phyloP scores from a whole-genome alignment of 2,329 filamentous ascomycete species.

The Neocatenulostroma microsporum region DNA sequence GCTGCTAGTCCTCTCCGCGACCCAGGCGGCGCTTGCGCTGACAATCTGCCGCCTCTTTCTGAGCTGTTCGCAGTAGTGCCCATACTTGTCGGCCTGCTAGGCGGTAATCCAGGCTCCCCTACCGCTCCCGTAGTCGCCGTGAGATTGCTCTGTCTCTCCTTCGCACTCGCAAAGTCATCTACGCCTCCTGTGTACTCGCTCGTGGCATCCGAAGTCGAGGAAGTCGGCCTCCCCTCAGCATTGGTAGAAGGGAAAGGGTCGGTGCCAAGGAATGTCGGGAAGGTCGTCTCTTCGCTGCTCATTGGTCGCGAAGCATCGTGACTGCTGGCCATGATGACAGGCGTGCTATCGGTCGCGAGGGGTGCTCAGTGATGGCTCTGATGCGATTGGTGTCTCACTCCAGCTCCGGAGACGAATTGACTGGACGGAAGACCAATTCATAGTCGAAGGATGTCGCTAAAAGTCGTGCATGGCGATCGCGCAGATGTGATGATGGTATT shows the following conservation, averaged over 20 bases:
- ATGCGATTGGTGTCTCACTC: no score
- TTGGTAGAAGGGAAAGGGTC: conserved; percentile 18
- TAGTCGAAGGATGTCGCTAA: no score
- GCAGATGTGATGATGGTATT: no score
- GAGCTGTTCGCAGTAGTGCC: conserved; percentile 29
- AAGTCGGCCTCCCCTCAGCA: conserved; percentile 13
- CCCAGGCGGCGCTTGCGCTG: conserved; percentile 13
- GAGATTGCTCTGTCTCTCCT: conserved; percentile 13
- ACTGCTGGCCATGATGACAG: no score
- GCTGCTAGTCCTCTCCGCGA: conserved; percentile 15
- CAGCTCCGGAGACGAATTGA: no score
- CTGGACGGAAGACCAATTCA: no score
- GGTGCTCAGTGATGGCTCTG: no score
- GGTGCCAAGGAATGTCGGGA: conserved; percentile 23
- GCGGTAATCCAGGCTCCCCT: conserved; percentile 42
- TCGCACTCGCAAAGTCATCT: conserved; percentile 12
- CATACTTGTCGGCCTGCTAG: conserved; percentile 34
- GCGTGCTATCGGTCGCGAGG: no score
- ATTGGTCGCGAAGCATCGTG: no score
- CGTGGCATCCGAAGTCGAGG: conserved; percentile 14
- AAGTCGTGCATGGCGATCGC: no score
- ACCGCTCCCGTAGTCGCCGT: conserved; percentile 37
- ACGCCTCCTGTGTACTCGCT: conserved; percentile 15
- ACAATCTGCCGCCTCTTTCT: conserved; percentile 8
- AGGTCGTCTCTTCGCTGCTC: no score